Conservation (phyloP, 305 asterid species). For the Caryopteris hybrid region DNA sequence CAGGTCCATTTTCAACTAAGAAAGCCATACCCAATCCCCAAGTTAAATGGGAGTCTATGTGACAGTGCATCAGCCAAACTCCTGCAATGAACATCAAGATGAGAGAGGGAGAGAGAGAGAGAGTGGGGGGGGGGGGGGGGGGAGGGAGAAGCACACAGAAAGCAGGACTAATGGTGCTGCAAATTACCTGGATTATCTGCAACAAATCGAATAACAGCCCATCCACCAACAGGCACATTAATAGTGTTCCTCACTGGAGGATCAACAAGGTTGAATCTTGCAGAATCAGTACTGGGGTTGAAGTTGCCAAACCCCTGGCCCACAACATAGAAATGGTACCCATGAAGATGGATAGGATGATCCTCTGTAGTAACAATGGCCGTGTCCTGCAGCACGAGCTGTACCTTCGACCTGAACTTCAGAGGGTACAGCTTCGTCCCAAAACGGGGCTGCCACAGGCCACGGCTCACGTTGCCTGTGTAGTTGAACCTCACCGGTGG, state of each 20-base stretch:
- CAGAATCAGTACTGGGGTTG: conserved; percentile 47
- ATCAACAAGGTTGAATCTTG: conserved; percentile 62
- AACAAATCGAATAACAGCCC: conserved; percentile 71
- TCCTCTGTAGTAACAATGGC: conserved; percentile 69
- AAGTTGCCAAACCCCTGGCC: conserved; percentile 83
- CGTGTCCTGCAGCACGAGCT: conserved; percentile 71
- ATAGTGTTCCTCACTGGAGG: conserved; percentile 72
- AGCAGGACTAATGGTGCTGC: not conserved
- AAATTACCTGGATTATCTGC: conserved; percentile 81
- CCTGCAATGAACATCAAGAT: conserved; percentile 28
- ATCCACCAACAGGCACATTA: conserved; percentile 73
- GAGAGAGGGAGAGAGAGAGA: not conserved
- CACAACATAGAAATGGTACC: conserved; percentile 65
- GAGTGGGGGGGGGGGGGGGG: not conserved
- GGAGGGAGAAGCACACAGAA: not conserved
- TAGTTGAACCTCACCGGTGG: conserved; percentile 62
- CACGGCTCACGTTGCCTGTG: conserved; percentile 71
- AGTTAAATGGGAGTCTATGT: conserved; percentile 49
- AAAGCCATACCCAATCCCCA: conserved; percentile 56
- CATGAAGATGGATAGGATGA: conserved; percentile 82
- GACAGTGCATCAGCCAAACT: conserved; percentile 61
- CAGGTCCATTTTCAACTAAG: conserved; percentile 49
- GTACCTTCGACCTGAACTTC: conserved; percentile 60
- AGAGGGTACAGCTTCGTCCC: conserved; percentile 66
- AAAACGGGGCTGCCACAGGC: conserved; percentile 53